Conservation (phyloP, 2,329 filamentous ascomycete genomes). For the Chaetothyriales sp. region DNA sequence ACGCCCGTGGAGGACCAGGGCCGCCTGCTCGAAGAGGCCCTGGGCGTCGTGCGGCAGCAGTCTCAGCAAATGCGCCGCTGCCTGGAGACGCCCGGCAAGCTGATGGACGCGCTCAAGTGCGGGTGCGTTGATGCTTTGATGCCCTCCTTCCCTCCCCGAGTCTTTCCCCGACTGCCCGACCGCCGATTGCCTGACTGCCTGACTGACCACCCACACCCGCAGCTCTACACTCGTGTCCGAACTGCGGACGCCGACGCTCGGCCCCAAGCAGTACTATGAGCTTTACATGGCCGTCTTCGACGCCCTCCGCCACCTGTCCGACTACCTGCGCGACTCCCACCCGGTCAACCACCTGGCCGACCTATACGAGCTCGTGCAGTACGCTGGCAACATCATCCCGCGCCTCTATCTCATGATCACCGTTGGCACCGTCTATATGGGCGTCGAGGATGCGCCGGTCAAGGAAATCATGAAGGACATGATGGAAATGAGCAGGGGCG, state of each 20-base stretch:
- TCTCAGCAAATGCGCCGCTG: slow-evolving; percentile 95
- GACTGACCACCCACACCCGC: slow-evolving; percentile 12
- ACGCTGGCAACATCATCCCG: slow-evolving; percentile 94
- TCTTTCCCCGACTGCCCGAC: no score
- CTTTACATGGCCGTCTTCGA: slow-evolving; percentile 99
- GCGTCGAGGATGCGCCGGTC: slow-evolving; percentile 91
- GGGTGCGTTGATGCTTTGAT: slow-evolving; percentile 50
- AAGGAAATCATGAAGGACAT: slow-evolving; percentile 99
- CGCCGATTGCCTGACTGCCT: no score
- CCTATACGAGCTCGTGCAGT: slow-evolving; percentile 93
- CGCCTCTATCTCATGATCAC: slow-evolving; percentile 98
- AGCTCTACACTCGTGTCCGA: slow-evolving; percentile 98
- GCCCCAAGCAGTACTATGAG: slow-evolving; percentile 99
- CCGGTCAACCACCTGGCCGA: slow-evolving; percentile 96
- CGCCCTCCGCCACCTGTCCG: slow-evolving; percentile 86
- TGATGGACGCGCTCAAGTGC: slow-evolving; percentile 99
- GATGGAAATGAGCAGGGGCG: slow-evolving; percentile 99
- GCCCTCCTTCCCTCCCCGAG: no score
- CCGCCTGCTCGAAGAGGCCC: slow-evolving; percentile 90
- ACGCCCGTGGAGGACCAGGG: slow-evolving; percentile 66
- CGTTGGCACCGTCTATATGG: slow-evolving; percentile 97
- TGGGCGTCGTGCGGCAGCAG: slow-evolving; percentile 93
- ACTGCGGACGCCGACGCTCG: slow-evolving; percentile 85
- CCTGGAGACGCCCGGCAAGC: slow-evolving; percentile 89
- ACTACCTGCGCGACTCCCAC: slow-evolving; percentile 93